Evolutionary conservation across 2,329 filamentous ascomycete species (phyloP).

Genomic region (Capronia epimyces): DNA sequence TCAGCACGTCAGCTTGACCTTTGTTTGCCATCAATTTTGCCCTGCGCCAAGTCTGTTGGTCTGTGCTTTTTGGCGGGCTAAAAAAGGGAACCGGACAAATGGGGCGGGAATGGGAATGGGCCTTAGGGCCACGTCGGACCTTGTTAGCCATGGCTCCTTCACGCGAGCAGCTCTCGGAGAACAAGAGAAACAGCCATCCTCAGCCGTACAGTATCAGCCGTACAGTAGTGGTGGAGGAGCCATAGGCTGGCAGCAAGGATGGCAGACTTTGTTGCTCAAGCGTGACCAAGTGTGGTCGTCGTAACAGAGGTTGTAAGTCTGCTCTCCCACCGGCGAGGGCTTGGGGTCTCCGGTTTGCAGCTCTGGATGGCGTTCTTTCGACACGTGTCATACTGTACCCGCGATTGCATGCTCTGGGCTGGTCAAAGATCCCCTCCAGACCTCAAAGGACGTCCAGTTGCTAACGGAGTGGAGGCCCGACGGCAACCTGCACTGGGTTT

Average conservation of each 20-base stretch:
- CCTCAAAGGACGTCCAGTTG: not conserved
- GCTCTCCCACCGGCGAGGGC: not conserved
- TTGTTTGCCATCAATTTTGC: not conserved
- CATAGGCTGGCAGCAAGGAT: too few relatives aligned
- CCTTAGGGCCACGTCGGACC: too few relatives aligned
- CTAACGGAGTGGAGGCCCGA: not conserved
- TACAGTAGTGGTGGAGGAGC: too few relatives aligned
- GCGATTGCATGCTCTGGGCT: slow-evolving; percentile 5
- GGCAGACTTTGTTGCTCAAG: not conserved
- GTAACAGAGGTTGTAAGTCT: not conserved
- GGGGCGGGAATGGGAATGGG: slow-evolving; percentile 1
- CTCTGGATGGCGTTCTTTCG: slow-evolving; percentile 12
- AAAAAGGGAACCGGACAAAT: not conserved
- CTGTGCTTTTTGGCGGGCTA: not conserved
- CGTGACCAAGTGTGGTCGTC: not conserved
- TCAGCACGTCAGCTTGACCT: not conserved
- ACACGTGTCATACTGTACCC: slow-evolving; percentile 13
- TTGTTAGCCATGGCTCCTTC: too few relatives aligned
- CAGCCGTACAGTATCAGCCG: too few relatives aligned
- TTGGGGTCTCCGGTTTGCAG: slow-evolving; percentile 7
- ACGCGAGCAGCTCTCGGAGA: too few relatives aligned
- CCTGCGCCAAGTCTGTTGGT: slow-evolving; percentile 7
- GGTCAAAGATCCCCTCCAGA: not conserved
- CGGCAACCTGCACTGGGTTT: not conserved
- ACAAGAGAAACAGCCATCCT: too few relatives aligned